Evolutionary conservation across 805 yeast species (phyloP), one percentile per base, ranked within the genome.

Genomic region (Isabelozyma rhagii): DNA sequence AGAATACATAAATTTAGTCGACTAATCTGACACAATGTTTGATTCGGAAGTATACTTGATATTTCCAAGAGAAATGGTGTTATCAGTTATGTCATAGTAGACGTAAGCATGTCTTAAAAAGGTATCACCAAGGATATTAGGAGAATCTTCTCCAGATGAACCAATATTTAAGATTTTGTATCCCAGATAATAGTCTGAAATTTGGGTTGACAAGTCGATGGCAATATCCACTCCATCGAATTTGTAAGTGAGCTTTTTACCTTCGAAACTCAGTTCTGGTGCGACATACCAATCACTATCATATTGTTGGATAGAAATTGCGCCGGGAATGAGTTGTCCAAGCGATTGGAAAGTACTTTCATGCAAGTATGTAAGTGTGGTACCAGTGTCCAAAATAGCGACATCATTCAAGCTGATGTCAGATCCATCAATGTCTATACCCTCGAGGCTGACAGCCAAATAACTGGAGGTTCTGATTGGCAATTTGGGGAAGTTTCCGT

Each of bases 71-170:
- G 87, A 81, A 39, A 86, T 69, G 56, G 80, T 74, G 44, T 66
- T 66, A 58, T 77, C 77, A 31, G 82, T 88, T 45, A 84, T 66
- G 63, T 87, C 87, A 63, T 78, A 84, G 11, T 84, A 88, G 27
- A 82, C 74, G 63, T 84, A 86, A 2, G 85, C 84, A 50, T 79
- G 75, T 47, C 88, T 73, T 53, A 87, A 66, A 60, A 87, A 79
- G 43, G 79, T 76, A 60, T 85, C 91, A 10, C 94, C 94, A 39
- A 87, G 69, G 17, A 39, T 17, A 21, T 17, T 55, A 15, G 17
- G 17, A 51, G 8, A 44, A 13, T 8, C 36, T 13, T 14, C 46
- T 28, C 43, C 50, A 21, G 25, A 6, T 5, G 10, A 10, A 31
- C 10, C 10, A 31, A 31, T 31, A 8, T 31, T 31, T 10, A 31